phyloP scores from a whole-genome alignment of 805 yeast genomes.

The Ogataea ganodermae region DNA sequence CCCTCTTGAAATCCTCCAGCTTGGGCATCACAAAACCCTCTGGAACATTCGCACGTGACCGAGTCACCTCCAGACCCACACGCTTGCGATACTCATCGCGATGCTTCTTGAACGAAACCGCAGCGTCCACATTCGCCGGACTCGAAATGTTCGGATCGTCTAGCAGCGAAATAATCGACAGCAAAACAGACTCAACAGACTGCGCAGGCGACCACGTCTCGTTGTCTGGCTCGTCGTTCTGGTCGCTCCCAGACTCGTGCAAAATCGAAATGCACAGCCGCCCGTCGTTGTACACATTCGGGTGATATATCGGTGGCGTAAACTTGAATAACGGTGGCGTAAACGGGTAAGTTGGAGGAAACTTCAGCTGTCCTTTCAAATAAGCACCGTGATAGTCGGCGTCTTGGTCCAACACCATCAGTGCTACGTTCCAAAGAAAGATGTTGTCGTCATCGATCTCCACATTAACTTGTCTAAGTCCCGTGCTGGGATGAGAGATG shows the following conservation, averaged over 20 bases:
- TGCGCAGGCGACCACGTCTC: constrained; percentile 97
- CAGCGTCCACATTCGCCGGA: constrained; percentile 97
- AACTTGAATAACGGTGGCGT: constrained; percentile 92
- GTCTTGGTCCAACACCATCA: constrained; percentile 88
- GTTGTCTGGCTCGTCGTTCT: constrained; percentile 88
- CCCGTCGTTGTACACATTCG: constrained; percentile 94
- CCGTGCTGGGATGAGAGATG: constrained; percentile 88
- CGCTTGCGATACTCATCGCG: constrained; percentile 76
- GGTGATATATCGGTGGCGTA: constrained; percentile 94
- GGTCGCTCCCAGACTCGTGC: constrained; percentile 84
- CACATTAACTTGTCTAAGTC: constrained; percentile 38
- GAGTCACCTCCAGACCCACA: constrained; percentile 77
- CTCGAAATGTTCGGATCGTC: constrained; percentile 94
- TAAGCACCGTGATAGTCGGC: constrained; percentile 94
- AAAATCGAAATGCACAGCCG: constrained; percentile 89
- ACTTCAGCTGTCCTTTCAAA: constrained; percentile 89
- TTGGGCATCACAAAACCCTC: constrained; percentile 81
- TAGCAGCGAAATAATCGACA: constrained; percentile 84
- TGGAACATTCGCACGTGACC: constrained; percentile 84
- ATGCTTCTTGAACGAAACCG: constrained; percentile 87
- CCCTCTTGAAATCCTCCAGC: constrained; percentile 49
- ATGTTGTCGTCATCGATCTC: constrained; percentile 59
- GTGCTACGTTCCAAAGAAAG: constrained; percentile 79
- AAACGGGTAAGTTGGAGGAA: constrained; percentile 90
- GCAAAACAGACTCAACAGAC: constrained; percentile 88